Percentiles rank a stretch among this genome's conserved stretches.
Evolutionary conservation across 306 rosid species (phyloP).

Genomic region (Benincasa hispida): DNA sequence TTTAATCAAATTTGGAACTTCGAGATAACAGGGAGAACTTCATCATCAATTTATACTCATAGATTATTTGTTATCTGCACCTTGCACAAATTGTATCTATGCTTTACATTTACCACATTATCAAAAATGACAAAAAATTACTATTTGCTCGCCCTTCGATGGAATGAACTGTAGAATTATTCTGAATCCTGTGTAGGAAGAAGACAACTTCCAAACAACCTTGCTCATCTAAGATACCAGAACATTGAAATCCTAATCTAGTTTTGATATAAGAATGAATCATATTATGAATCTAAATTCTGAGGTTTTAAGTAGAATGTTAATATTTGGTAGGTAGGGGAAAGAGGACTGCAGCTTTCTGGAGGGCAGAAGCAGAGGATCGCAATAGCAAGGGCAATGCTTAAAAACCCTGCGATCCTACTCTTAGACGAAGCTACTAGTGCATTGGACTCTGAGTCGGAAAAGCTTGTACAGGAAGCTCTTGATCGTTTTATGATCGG

Average conservation of each 20-base stretch:
- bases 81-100: background rate
- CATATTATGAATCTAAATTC: slow-evolving; percentile 1
- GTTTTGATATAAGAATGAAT: background rate
- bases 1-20: background rate
- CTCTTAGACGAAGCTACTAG: slow-evolving; percentile 96
- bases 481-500: slow-evolving; percentile 98
- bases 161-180: background rate
- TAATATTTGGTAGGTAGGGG: slow-evolving; percentile 76
- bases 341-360: slow-evolving; percentile 91
- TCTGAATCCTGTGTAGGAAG: background rate
- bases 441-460: slow-evolving; percentile 96
- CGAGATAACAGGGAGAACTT: background rate
- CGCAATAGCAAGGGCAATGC: slow-evolving; percentile 98
- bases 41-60: background rate
- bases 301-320: background rate
- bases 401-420: slow-evolving; percentile 92
- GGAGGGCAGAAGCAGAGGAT: slow-evolving; percentile 99
- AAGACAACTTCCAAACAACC: background rate
- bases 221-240: background rate
- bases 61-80: background rate
- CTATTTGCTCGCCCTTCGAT: background rate
- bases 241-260: background rate
- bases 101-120: background rate
- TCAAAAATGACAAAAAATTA: background rate
- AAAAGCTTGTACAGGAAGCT: slow-evolving; percentile 95